phyloP scores from a whole-genome alignment of 306 rosid species.

The Oxytropis ochrocephala region DNA sequence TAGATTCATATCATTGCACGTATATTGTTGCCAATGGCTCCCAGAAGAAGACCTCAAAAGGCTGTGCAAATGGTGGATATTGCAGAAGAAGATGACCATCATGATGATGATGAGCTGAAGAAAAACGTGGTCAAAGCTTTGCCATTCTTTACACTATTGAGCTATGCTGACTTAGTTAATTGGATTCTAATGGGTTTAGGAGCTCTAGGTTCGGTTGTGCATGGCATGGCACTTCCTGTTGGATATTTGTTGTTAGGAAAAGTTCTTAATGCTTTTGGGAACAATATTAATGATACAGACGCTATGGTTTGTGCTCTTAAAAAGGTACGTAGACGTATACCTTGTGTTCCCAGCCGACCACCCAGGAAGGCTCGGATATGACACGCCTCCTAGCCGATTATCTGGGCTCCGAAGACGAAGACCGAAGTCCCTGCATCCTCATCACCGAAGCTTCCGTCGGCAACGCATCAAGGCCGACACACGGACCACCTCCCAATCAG shows the following conservation, averaged over 20 bases:
- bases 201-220: conserved; percentile 58
- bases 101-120: background rate
- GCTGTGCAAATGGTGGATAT: conserved; percentile 24
- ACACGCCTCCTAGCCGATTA: too few species aligned
- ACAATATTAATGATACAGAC: conserved; percentile 34
- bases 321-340: conserved; percentile 38
- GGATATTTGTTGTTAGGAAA: conserved; percentile 74
- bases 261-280: conserved; percentile 75
- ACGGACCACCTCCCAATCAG: too few species aligned
- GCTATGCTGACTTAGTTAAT: conserved; percentile 61
- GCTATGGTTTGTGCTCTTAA: conserved; percentile 71
- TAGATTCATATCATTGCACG: background rate
- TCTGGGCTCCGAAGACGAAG: too few species aligned
- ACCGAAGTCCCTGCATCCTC: too few species aligned
- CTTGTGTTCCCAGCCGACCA: too few species aligned
- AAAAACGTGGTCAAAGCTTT: conserved; percentile 3
- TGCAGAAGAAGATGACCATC: background rate
- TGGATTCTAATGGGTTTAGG: conserved; percentile 77
- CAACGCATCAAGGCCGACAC: too few species aligned
- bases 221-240: conserved; percentile 85
- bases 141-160: conserved; percentile 49
- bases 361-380: too few species aligned
- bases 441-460: too few species aligned
- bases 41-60: conserved; percentile 1
- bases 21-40: conserved; percentile 6